These are phyloP conservation scores for Paraconiothyrium sp. DNA, from an alignment of 2,329 filamentous ascomycete genomes.

Conservation along the genomic window DNA sequence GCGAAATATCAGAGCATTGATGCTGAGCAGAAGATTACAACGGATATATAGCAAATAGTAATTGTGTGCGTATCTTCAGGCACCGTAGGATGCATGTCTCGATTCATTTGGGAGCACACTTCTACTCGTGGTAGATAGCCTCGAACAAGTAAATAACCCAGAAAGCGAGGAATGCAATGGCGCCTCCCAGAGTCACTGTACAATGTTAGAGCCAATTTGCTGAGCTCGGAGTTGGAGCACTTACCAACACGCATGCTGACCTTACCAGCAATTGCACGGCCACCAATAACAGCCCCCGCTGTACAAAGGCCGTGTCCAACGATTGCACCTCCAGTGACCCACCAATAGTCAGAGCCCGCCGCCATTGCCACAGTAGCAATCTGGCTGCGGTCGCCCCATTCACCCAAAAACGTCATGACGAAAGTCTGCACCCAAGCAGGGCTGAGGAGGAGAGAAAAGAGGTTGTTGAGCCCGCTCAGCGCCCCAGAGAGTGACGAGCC, in stretches of 20 bases:
- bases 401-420: conserved; percentile 97
- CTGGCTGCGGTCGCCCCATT: conserved; percentile 97
- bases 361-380: conserved; percentile 99
- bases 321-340: conserved; percentile 90
- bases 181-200: conserved; percentile 89
- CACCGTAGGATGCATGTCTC: conserved; percentile 36
- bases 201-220: conserved; percentile 34
- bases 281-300: conserved; percentile 88
- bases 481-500: conserved; percentile 64
- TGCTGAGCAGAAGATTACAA: conserved; percentile 29
- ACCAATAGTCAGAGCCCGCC: conserved; percentile 98
- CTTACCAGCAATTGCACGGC: conserved; percentile 87
- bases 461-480: conserved; percentile 79
- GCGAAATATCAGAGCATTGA: conserved; percentile 7
- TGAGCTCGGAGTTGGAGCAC: conserved; percentile 51
- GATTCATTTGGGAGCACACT: conserved; percentile 5
- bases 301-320: conserved; percentile 90
- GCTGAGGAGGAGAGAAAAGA: conserved; percentile 86
- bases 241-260: conserved; percentile 96
- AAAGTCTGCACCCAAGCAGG: conserved; percentile 99
- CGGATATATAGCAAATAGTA: conserved; percentile 20
- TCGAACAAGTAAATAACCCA: conserved; percentile 92
- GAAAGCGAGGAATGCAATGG: conserved; percentile 88
- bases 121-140: conserved; percentile 66
- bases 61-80: conserved; percentile 22